These are phyloP conservation scores for Medicago ruthenica DNA, from an alignment of 306 rosid genomes.

Conservation along the genomic window DNA sequence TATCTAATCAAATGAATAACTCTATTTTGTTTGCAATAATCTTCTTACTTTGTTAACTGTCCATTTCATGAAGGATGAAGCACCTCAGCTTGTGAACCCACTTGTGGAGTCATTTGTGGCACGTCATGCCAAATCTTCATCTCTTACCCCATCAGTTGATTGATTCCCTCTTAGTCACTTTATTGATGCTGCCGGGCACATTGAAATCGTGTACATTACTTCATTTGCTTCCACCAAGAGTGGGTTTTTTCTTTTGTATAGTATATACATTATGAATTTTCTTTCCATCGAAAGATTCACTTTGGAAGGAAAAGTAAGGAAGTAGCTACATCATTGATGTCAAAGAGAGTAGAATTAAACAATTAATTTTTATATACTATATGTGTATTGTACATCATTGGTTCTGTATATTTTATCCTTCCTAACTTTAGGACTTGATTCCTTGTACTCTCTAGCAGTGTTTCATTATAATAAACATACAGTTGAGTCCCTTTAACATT, in stretches of 20 bases:
- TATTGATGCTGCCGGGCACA: slow-evolving; percentile 41
- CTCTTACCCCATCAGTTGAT: slow-evolving; percentile 38
- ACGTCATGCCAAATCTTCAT: slow-evolving; percentile 70
- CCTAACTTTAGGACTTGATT: too few species aligned
- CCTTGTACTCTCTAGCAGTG: too few species aligned
- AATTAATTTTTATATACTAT: neutral
- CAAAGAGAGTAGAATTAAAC: neutral
- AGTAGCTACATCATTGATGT: neutral
- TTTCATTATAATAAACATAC: too few species aligned
- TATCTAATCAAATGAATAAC: slow-evolving; percentile 13
- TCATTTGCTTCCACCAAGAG: slow-evolving; percentile 20
- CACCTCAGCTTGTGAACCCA: slow-evolving; percentile 91
- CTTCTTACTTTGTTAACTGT: slow-evolving; percentile 31
- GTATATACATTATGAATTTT: neutral
- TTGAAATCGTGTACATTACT: slow-evolving; percentile 34
- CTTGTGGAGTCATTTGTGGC: slow-evolving; percentile 88
- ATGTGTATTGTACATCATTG: neutral
- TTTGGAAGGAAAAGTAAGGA: neutral
- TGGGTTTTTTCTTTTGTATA: slow-evolving; percentile 31
- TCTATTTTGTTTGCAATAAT: slow-evolving; percentile 8
- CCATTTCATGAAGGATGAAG: slow-evolving; percentile 78
- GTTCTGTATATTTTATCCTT: too few species aligned
- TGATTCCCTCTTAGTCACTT: slow-evolving; percentile 42
- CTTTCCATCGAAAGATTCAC: neutral
- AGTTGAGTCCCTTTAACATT: too few species aligned